phyloP scores from a whole-genome alignment of 495 filamentous ascomycete genomes.

The Tuber borchii region DNA sequence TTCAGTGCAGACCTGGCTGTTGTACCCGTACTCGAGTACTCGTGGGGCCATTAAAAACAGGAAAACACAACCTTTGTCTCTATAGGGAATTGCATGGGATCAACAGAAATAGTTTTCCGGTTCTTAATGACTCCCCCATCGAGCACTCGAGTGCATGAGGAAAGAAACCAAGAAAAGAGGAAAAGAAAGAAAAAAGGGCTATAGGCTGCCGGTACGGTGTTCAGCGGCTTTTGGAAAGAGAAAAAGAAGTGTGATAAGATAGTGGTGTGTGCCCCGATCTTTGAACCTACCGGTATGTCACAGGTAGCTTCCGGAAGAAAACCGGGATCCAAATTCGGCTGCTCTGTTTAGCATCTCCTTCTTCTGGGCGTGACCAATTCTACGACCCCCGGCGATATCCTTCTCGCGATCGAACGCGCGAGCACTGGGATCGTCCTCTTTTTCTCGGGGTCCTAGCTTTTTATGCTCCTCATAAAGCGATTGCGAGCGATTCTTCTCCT shows the following conservation, averaged over 20 bases:
- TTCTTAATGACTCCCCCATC: too few relatives aligned
- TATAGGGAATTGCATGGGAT: too few relatives aligned
- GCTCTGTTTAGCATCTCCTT: slow-evolving; percentile 74
- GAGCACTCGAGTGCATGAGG: neutral
- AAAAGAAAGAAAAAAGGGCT: neutral
- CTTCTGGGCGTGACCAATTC: slow-evolving; percentile 65
- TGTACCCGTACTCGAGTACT: neutral
- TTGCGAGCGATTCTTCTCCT: slow-evolving; percentile 58
- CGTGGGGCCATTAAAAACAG: too few relatives aligned
- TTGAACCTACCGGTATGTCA: slow-evolving; percentile 40
- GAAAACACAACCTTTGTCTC: too few relatives aligned
- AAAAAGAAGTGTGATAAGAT: neutral
- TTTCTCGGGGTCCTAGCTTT: slow-evolving; percentile 47
- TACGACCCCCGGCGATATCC: slow-evolving; percentile 73
- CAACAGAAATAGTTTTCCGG: too few relatives aligned
- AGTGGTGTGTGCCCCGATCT: neutral
- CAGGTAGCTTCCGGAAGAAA: slow-evolving; percentile 70
- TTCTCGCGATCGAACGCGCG: slow-evolving; percentile 89
- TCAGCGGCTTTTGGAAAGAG: neutral
- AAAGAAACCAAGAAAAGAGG: neutral
- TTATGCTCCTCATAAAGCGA: slow-evolving; percentile 61
- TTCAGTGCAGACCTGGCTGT: neutral
- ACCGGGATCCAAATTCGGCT: slow-evolving; percentile 73
- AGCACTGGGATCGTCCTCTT: slow-evolving; percentile 86
- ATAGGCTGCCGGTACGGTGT: neutral